These are phyloP conservation scores for Ogataea salicorniae DNA, from an alignment of 805 yeast genomes.

Conservation along the genomic window DNA sequence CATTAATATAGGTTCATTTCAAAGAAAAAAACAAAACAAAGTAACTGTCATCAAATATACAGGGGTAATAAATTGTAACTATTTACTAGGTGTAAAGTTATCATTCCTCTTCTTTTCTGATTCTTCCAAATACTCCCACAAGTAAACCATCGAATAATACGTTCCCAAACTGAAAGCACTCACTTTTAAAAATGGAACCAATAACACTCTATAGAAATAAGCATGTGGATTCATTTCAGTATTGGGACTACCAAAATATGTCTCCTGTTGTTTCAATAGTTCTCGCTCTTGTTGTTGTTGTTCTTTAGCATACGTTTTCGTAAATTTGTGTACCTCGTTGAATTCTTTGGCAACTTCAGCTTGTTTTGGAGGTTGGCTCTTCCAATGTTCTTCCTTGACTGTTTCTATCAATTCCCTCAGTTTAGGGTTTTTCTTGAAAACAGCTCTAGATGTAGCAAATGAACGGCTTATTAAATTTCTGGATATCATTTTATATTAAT, in stretches of 20 bases:
- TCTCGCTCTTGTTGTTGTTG: neutral
- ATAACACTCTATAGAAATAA: slow-evolving; percentile 42
- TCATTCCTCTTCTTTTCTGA: slow-evolving; percentile 17
- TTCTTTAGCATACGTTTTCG: neutral
- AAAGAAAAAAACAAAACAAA: too few species aligned
- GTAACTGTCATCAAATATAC: too few species aligned
- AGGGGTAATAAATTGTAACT: too few species aligned
- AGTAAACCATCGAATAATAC: slow-evolving; percentile 39
- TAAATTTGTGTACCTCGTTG: slow-evolving; percentile 1
- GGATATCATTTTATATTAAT: neutral
- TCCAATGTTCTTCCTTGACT: slow-evolving; percentile 5
- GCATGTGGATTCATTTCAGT: slow-evolving; percentile 23
- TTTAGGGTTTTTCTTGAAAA: neutral
- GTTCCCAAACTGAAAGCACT: slow-evolving; percentile 40
- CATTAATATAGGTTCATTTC: too few species aligned
- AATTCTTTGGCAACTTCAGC: neutral
- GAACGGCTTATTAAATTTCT: neutral
- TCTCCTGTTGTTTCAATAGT: slow-evolving; percentile 1
- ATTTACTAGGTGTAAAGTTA: too few species aligned
- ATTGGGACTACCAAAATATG: slow-evolving; percentile 3
- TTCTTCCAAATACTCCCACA: slow-evolving; percentile 40
- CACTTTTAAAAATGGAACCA: slow-evolving; percentile 41
- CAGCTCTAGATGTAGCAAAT: neutral
- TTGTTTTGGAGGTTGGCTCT: slow-evolving; percentile 2
- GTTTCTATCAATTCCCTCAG: slow-evolving; percentile 3